Percentiles rank a stretch among this genome's conserved stretches.
phyloP scores from a whole-genome alignment of 2,329 filamentous ascomycete genomes.

The Lithohypha guttulata region DNA sequence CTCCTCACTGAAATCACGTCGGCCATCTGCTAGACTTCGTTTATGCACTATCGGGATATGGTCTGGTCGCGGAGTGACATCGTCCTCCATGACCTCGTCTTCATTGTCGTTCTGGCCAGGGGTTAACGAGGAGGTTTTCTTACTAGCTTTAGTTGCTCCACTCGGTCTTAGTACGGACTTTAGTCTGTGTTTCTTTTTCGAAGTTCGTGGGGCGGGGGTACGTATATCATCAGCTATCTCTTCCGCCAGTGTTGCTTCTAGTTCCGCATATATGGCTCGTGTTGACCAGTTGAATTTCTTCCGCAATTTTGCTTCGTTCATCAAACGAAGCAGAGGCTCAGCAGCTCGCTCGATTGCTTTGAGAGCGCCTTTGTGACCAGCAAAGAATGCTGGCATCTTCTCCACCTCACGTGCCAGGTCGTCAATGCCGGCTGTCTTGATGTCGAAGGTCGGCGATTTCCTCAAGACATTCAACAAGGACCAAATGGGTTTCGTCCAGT shows the following conservation, averaged over 20 bases:
- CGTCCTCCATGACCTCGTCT: slow-evolving; percentile 16
- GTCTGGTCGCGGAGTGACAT: slow-evolving; percentile 27
- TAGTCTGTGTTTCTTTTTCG: slow-evolving; percentile 20
- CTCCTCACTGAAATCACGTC: slow-evolving; percentile 13
- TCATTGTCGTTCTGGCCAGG: slow-evolving; percentile 23
- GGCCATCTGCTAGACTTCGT: slow-evolving; percentile 17
- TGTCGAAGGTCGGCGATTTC: slow-evolving; percentile 20
- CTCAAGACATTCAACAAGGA: slow-evolving; percentile 21
- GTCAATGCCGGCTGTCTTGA: slow-evolving; percentile 21
- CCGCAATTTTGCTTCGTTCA: slow-evolving; percentile 22
- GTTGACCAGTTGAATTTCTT: slow-evolving; percentile 24
- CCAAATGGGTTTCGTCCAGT: slow-evolving; percentile 22
- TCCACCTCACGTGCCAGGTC: slow-evolving; percentile 18
- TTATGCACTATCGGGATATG: slow-evolving; percentile 24
- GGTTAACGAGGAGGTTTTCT: slow-evolving; percentile 29
- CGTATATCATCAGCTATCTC: slow-evolving; percentile 20
- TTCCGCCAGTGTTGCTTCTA: slow-evolving; percentile 21
- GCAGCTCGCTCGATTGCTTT: slow-evolving; percentile 20
- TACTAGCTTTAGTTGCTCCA: slow-evolving; percentile 32
- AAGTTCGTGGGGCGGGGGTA: slow-evolving; percentile 15
- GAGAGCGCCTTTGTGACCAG: slow-evolving; percentile 15
- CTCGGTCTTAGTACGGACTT: slow-evolving; percentile 38
- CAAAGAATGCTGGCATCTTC: slow-evolving; percentile 16
- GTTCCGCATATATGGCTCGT: slow-evolving; percentile 21
- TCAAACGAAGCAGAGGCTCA: slow-evolving; percentile 17